A percentile compares a stretch with the other conserved stretches of the same genome.
phyloP scores from a whole-genome alignment of 192 early-diverging fungal species.

The Spinellus fusiger region DNA sequence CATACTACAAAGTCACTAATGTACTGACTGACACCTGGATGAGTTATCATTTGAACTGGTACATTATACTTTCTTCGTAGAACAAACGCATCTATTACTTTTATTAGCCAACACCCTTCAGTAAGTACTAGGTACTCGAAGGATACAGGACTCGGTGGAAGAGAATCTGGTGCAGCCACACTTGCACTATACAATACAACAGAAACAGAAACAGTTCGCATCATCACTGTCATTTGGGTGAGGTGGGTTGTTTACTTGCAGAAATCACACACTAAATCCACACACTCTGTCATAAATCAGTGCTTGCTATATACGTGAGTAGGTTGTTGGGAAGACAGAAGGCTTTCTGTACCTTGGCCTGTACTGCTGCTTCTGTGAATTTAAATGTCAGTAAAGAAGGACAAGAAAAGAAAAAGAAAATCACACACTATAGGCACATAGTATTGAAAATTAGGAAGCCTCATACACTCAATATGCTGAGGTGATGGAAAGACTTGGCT shows the following conservation, averaged over 20 bases:
- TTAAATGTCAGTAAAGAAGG: no score
- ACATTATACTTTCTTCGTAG: slow-evolving; percentile 38
- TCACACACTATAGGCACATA: no score
- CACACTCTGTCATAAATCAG: slow-evolving; percentile 6
- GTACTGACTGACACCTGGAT: slow-evolving; percentile 46
- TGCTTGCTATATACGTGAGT: no score
- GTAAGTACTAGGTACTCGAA: not conserved
- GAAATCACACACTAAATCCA: slow-evolving; percentile 6
- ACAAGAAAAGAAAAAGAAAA: no score
- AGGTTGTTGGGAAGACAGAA: no score
- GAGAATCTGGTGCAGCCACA: slow-evolving; percentile 17
- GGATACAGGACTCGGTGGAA: slow-evolving; percentile 14
- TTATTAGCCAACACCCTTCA: not conserved
- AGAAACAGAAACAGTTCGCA: no score
- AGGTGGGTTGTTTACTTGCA: not conserved
- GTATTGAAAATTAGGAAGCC: no score
- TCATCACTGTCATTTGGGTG: no score
- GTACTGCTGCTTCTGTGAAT: no score
- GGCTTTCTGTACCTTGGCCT: no score
- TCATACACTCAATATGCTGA: no score
- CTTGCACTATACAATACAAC: slow-evolving; percentile 4
- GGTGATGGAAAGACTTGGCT: no score
- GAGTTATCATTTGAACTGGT: slow-evolving; percentile 42
- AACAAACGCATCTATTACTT: slow-evolving; percentile 32
- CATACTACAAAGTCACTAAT: slow-evolving; percentile 34